Evolutionary conservation across 805 yeast genomes (phyloP).

Genomic region (Tetrapisispora nanseiensis): DNA sequence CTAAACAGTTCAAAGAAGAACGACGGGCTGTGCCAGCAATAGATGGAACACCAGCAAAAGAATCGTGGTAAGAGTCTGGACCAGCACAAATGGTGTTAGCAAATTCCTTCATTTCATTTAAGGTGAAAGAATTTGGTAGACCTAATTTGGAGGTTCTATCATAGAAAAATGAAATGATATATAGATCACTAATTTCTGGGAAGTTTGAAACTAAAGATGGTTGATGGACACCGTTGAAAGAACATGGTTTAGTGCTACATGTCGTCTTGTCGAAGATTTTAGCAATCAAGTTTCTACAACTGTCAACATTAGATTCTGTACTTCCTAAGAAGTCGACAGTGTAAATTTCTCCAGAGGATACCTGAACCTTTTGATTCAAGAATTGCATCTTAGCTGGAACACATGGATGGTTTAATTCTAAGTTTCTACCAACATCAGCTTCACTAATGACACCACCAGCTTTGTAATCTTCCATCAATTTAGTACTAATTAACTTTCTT

Average conservation of each 20-base stretch:
- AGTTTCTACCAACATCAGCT: conserved; percentile 32
- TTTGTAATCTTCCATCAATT: conserved; percentile 46
- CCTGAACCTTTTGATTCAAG: conserved; percentile 50
- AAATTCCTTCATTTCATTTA: conserved; percentile 73
- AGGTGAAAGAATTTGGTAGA: conserved; percentile 82
- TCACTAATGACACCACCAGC: conserved; percentile 33
- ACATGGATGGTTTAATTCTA: conserved; percentile 68
- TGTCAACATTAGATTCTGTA: conserved; percentile 61
- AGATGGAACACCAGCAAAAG: conserved; percentile 56
- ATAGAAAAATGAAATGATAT: conserved; percentile 86
- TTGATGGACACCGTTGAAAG: conserved; percentile 95
- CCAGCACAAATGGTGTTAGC: conserved; percentile 84
- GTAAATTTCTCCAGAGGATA: conserved; percentile 39
- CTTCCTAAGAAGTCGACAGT: conserved; percentile 52
- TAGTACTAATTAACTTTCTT: conserved; percentile 65
- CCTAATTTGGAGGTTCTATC: conserved; percentile 93
- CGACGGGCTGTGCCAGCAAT: conserved; percentile 55
- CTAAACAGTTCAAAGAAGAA: conserved; percentile 92
- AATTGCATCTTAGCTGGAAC: conserved; percentile 66
- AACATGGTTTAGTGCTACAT: conserved; percentile 74
- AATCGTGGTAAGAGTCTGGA: conserved; percentile 56
- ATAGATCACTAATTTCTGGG: conserved; percentile 64
- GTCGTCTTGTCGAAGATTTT: conserved; percentile 71
- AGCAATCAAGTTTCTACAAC: conserved; percentile 83
- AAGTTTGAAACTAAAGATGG: conserved; percentile 81